Percentiles rank a stretch among this genome's conserved stretches.
Evolutionary conservation across 805 yeast species (phyloP).

Genomic region (Ogataea siamensis): DNA sequence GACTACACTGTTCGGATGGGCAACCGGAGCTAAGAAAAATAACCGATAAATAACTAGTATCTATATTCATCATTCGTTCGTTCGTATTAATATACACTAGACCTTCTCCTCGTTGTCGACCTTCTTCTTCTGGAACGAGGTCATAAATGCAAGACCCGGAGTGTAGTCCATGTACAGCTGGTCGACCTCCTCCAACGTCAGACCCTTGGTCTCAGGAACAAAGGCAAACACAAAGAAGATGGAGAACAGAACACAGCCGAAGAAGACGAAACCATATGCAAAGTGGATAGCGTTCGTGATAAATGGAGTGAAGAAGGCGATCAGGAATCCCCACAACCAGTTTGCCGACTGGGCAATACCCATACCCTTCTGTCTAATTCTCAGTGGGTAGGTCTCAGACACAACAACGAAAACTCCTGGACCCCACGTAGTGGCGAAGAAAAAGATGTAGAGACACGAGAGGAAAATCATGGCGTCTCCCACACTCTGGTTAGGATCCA

Average conservation of each 20-base stretch:
- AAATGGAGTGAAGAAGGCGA: conserved; percentile 58
- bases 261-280: conserved; percentile 56
- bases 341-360: conserved; percentile 63
- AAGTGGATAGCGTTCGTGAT: conserved; percentile 53
- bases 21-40: conserved; percentile 4
- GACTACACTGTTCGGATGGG: conserved; percentile 6
- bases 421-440: conserved; percentile 76
- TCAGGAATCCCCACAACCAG: conserved; percentile 61
- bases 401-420: conserved; percentile 66
- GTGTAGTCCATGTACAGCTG: conserved; percentile 42
- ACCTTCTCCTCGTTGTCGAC: conserved; percentile 4
- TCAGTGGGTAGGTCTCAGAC: conserved; percentile 66
- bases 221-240: conserved; percentile 53
- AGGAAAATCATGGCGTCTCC: conserved; percentile 64
- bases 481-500: conserved; percentile 45
- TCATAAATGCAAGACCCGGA: conserved; percentile 31
- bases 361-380: conserved; percentile 63
- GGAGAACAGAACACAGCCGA: conserved; percentile 53
- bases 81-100: conserved; percentile 1
- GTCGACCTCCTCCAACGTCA: conserved; percentile 55
- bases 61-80: conserved; percentile 8
- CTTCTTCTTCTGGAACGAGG: conserved; percentile 24
- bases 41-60: background rate
- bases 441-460: conserved; percentile 62
- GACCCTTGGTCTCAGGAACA: conserved; percentile 56